Evolutionary conservation across 2,329 filamentous ascomycete species (phyloP), one percentile per base, ranked within the genome.

Genomic region (Phialemonium atrogriseum): DNA sequence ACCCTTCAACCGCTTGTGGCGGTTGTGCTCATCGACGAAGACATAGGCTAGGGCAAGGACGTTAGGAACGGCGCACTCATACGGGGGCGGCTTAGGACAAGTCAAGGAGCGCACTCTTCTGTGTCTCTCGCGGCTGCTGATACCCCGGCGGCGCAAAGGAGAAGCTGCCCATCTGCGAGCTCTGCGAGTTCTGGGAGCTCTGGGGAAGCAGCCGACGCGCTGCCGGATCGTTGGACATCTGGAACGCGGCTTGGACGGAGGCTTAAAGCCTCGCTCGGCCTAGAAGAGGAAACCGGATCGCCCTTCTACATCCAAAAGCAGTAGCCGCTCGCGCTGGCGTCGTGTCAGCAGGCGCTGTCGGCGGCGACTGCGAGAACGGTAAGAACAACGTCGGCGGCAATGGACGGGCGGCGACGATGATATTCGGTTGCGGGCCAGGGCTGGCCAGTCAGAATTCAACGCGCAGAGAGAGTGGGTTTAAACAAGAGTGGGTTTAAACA

Each of bases 11-110:
- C 89, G 77, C 62, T 96, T 96, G 61, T 96, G 91, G 42, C 91
- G 82, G 64, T 96, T 96, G 60, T 96, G 91, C 59, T 96, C 89
- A 59, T 96, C 89, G 36, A 96, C 91, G 54, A 96, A 96, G 49
- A 96, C 91, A 83, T 95, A 96, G 58, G 95, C 88, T 94, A 52
- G 12, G 33, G 41, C 34, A 33, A 34, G 35, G 29, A 19, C 24
- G 46, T 63, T 46, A 62, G 56, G 35, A 34, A 26, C n/a, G 27
- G 30, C 28, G 25, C 20, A 15, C n/a, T 19, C 13, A 30, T 8
- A 21, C 8, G 11, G 15, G 18, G 10, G 13, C 15, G 23, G 20
- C 16, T 18, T 26, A 16, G 17, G 25, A n/a, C 11, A 30, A 32
- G 27, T 25, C 20, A 22, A 26, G 32, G 36, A 36, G 55, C 80